A percentile compares a stretch with the other conserved stretches of the same genome.
Evolutionary conservation across 2,329 filamentous ascomycete species (phyloP).

Genomic region (Coniochaeta ligniaria): DNA sequence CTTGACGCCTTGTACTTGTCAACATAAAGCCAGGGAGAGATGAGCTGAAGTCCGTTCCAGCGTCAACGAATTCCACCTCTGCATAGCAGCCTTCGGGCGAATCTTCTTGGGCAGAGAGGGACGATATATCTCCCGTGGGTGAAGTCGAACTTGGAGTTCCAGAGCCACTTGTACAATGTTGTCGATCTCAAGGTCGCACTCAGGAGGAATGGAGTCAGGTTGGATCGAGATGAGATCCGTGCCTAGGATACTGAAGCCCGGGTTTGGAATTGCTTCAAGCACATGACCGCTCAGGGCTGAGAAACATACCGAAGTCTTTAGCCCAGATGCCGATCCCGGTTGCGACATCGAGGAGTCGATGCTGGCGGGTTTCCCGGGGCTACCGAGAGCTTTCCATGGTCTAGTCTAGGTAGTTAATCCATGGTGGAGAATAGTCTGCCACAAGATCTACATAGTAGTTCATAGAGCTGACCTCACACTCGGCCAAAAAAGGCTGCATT

Average conservation of each 20-base stretch:
- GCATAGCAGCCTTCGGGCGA: conserved; percentile 18
- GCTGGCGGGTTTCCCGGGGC: not conserved
- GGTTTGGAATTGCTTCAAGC: not conserved
- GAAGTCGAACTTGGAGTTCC: conserved; percentile 22
- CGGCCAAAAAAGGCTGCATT: too few relatives aligned
- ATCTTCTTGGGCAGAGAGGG: conserved; percentile 7
- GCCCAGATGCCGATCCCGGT: conserved; percentile 2
- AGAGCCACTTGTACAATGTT: conserved; percentile 36
- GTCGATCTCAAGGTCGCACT: conserved; percentile 50
- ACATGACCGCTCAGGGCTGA: not conserved
- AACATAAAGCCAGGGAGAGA: not conserved
- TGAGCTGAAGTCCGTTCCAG: conserved; percentile 9
- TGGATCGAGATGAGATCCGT: not conserved
- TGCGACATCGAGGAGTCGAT: not conserved
- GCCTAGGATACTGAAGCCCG: not conserved
- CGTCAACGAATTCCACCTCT: conserved; percentile 16
- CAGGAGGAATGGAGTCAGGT: not conserved
- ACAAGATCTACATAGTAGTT: too few relatives aligned
- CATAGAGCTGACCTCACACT: too few relatives aligned
- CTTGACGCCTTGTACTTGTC: not conserved
- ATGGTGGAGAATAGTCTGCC: not conserved
- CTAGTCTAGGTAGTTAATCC: not conserved
- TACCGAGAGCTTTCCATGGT: not conserved
- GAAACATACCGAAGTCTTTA: not conserved
- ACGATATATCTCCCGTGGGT: conserved; percentile 12